Evolutionary conservation across 208 protist species (phyloP).

Genomic region (Eutreptiella sp.): DNA sequence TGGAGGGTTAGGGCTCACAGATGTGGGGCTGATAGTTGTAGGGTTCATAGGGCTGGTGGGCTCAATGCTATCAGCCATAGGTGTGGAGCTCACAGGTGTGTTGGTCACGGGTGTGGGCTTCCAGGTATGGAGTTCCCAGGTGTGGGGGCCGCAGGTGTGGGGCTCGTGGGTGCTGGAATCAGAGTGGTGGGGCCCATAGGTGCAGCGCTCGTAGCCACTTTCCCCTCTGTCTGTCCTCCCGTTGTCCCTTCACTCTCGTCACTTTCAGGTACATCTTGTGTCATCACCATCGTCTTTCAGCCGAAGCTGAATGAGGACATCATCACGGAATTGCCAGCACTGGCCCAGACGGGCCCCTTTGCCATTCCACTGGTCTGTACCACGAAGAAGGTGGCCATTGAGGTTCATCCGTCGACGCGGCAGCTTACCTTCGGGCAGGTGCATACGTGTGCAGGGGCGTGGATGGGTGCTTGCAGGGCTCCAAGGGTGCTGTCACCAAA

Average conservation of each 20-base stretch:
- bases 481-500: not conserved
- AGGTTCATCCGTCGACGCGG: slow-evolving; percentile 31
- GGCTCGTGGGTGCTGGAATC: too few relatives aligned
- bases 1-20: too few relatives aligned
- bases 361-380: slow-evolving; percentile 48
- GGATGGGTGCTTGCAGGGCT: too few relatives aligned
- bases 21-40: too few relatives aligned
- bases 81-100: too few relatives aligned
- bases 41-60: too few relatives aligned
- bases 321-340: slow-evolving; percentile 48
- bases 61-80: too few relatives aligned
- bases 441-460: not conserved
- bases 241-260: too few relatives aligned
- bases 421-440: slow-evolving; percentile 63
- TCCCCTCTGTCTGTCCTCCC: not conserved
- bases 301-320: slow-evolving; percentile 59
- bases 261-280: slow-evolving; percentile 56
- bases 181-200: too few relatives aligned
- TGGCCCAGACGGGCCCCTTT: slow-evolving; percentile 56
- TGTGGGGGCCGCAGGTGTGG: too few relatives aligned
- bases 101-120: too few relatives aligned
- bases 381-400: slow-evolving; percentile 48
- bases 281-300: slow-evolving; percentile 51
- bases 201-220: not conserved
- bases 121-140: too few relatives aligned